These are phyloP conservation scores for Dimocarpus longan DNA, from an alignment of 345 rosid species.

Conservation along the genomic window DNA sequence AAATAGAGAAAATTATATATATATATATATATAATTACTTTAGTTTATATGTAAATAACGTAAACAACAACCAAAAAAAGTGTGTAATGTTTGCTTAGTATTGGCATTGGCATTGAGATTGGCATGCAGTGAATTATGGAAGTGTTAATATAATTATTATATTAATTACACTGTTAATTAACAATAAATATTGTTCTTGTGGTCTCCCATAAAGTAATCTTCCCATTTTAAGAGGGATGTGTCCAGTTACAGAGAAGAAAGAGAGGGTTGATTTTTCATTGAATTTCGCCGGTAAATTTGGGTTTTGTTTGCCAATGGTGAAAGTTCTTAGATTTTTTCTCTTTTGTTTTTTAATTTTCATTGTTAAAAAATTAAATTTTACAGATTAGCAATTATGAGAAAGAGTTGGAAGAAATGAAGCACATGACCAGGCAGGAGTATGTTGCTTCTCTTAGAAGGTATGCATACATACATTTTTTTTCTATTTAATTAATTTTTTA, in stretches of 20 bases:
- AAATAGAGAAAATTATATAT: too few species aligned
- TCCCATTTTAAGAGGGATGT: slow-evolving; percentile 28
- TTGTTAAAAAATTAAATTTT: slow-evolving; percentile 13
- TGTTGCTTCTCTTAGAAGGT: slow-evolving; percentile 92
- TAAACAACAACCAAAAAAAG: not conserved
- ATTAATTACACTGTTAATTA: slow-evolving; percentile 9
- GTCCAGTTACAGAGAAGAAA: slow-evolving; percentile 19
- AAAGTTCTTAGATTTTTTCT: not conserved
- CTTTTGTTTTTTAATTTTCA: too few species aligned
- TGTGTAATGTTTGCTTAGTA: slow-evolving; percentile 10
- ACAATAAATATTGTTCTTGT: slow-evolving; percentile 6
- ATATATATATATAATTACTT: not conserved
- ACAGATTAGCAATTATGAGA: slow-evolving; percentile 77
- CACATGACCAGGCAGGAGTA: slow-evolving; percentile 95
- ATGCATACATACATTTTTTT: not conserved
- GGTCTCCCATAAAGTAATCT: slow-evolving; percentile 26
- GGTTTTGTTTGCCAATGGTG: slow-evolving; percentile 20
- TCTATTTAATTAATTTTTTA: not conserved
- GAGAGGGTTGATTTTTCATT: not conserved
- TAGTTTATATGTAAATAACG: not conserved
- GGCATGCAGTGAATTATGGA: slow-evolving; percentile 10
- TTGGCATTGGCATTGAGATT: slow-evolving; percentile 14
- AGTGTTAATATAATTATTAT: not conserved
- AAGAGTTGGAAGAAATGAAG: slow-evolving; percentile 96
- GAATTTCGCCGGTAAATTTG: slow-evolving; percentile 5